phyloP scores from a whole-genome alignment of 345 rosid species.

The Isatis tinctoria region DNA sequence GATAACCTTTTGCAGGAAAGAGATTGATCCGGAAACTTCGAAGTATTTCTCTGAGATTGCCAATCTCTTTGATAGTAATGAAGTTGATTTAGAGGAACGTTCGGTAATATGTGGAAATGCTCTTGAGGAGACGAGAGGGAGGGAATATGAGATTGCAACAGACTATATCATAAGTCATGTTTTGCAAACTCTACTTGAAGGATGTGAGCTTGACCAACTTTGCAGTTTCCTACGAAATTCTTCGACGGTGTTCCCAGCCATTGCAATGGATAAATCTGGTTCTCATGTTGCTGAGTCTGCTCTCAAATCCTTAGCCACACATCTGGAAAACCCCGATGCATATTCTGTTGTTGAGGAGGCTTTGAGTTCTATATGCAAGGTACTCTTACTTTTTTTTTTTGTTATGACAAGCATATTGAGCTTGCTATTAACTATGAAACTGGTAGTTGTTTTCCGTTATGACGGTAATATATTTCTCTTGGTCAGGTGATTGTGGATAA shows the following conservation, averaged over 20 bases:
- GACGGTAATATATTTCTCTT: conserved; percentile 8
- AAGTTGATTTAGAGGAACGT: conserved; percentile 73
- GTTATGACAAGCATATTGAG: not conserved
- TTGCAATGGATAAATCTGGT: conserved; percentile 92
- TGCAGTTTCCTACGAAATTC: conserved; percentile 69
- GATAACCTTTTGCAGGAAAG: conserved; percentile 52
- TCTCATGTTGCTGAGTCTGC: conserved; percentile 97
- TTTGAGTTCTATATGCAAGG: conserved; percentile 70
- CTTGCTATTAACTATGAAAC: not conserved
- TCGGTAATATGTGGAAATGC: conserved; percentile 69
- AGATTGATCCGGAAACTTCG: conserved; percentile 74
- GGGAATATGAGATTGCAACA: conserved; percentile 80
- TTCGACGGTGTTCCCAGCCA: conserved; percentile 59
- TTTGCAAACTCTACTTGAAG: conserved; percentile 79
- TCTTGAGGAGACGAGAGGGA: conserved; percentile 80
- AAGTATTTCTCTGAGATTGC: conserved; percentile 83
- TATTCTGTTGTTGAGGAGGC: conserved; percentile 67
- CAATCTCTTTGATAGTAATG: conserved; percentile 71
- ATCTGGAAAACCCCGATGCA: conserved; percentile 66
- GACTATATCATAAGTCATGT: conserved; percentile 88
- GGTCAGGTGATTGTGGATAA: conserved; percentile 59
- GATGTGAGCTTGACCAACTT: conserved; percentile 78
- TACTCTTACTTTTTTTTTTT: conserved; percentile 19
- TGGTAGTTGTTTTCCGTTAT: not conserved
- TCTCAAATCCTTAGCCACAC: conserved; percentile 67